phyloP scores from a whole-genome alignment of 352 stramenopile species.

The Lagenidium giganteum region DNA sequence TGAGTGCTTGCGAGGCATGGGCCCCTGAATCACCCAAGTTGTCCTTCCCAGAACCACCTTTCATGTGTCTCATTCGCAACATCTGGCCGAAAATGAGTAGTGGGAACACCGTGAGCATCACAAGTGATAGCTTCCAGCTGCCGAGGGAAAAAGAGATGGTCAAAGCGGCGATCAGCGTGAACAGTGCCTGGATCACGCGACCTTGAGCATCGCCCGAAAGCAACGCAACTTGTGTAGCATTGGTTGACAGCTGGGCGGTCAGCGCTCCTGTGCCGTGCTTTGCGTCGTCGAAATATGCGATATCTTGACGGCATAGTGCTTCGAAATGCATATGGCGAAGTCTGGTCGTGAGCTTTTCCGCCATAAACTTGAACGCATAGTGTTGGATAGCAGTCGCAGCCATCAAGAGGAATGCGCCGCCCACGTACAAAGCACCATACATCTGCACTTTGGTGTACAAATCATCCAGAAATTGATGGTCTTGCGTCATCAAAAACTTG shows the following conservation, averaged over 20 bases:
- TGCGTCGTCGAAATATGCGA: slow-evolving; percentile 70
- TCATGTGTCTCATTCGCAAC: slow-evolving; percentile 23
- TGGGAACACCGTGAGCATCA: slow-evolving; percentile 49
- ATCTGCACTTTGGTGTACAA: slow-evolving; percentile 26
- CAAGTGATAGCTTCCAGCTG: slow-evolving; percentile 52
- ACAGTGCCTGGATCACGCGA: slow-evolving; percentile 27
- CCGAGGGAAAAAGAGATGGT: slow-evolving; percentile 45
- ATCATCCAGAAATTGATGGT: slow-evolving; percentile 13
- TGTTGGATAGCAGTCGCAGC: slow-evolving; percentile 17
- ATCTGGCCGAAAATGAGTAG: slow-evolving; percentile 35
- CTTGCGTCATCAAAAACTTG: slow-evolving; percentile 17
- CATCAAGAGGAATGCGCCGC: slow-evolving; percentile 21
- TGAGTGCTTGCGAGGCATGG: slow-evolving; percentile 41
- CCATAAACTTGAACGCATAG: slow-evolving; percentile 43
- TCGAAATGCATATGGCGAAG: slow-evolving; percentile 33
- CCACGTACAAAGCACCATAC: slow-evolving; percentile 24
- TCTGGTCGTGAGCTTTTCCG: slow-evolving; percentile 38
- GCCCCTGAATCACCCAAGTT: slow-evolving; percentile 27
- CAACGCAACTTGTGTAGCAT: slow-evolving; percentile 31
- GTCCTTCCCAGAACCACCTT: slow-evolving; percentile 10
- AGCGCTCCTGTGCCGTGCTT: slow-evolving; percentile 48
- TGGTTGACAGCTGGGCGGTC: slow-evolving; percentile 32
- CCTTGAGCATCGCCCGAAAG: slow-evolving; percentile 39
- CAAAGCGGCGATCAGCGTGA: slow-evolving; percentile 38
- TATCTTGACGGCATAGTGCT: slow-evolving; percentile 26